Percentiles rank a stretch among this genome's conserved stretches.
These are phyloP conservation scores for Linderina pennispora DNA, from an alignment of 192 early-diverging fungal species.

Conservation along the genomic window DNA sequence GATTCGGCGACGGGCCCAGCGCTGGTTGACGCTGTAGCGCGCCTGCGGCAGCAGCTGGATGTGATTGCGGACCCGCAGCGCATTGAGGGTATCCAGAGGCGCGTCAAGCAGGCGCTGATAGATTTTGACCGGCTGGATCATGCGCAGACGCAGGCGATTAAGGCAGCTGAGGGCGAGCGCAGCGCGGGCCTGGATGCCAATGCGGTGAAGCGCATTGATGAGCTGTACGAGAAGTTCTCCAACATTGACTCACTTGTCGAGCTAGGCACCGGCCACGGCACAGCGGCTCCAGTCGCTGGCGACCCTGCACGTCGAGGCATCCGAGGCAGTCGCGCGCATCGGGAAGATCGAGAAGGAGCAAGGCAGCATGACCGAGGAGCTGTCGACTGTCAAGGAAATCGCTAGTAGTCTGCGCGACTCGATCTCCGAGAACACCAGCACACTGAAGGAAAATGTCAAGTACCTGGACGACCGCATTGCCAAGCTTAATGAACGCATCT, in stretches of 20 bases:
- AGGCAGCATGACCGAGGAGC: slow-evolving; percentile 56
- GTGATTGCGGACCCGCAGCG: slow-evolving; percentile 34
- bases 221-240: slow-evolving; percentile 40
- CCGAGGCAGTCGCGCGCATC: slow-evolving; percentile 68
- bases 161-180: slow-evolving; percentile 1
- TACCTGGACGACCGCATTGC: slow-evolving; percentile 60
- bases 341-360: slow-evolving; percentile 69
- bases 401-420: slow-evolving; percentile 48
- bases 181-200: slow-evolving; percentile 14
- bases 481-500: slow-evolving; percentile 55
- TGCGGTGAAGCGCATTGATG: slow-evolving; percentile 17
- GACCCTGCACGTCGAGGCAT: slow-evolving; percentile 74
- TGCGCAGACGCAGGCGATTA: slow-evolving; percentile 11
- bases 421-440: slow-evolving; percentile 53
- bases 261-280: slow-evolving; percentile 71
- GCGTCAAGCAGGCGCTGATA: slow-evolving; percentile 35
- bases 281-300: slow-evolving; percentile 72
- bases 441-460: slow-evolving; percentile 59
- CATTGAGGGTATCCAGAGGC: slow-evolving; percentile 41
- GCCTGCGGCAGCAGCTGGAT: slow-evolving; percentile 32
- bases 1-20: slow-evolving; percentile 47
- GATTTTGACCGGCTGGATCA: slow-evolving; percentile 39
- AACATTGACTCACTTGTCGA: slow-evolving; percentile 74
- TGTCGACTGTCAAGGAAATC: slow-evolving; percentile 57
- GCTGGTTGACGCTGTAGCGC: slow-evolving; percentile 59